Conservation (phyloP, 1,284 basidiomycete species). For the Porogramme epimiltina region DNA sequence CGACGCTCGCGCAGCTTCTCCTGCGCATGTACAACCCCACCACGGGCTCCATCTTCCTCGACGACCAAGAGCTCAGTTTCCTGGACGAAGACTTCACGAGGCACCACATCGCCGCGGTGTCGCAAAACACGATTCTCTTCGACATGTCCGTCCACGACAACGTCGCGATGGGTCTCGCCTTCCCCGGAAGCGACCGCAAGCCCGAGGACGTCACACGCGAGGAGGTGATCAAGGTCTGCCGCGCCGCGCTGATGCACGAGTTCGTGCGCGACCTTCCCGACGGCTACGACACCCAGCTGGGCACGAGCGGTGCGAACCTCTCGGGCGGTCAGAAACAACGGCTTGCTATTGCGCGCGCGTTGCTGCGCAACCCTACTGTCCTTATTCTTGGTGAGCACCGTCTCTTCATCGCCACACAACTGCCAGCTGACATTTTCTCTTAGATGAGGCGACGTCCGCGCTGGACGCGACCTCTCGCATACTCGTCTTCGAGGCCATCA, state of each 20-base stretch:
- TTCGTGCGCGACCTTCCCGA: slow-evolving; percentile 83
- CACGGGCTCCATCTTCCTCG: slow-evolving; percentile 70
- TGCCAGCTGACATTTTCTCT: slow-evolving; percentile 11
- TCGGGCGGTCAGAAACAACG: slow-evolving; percentile 95
- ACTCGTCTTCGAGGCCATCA: slow-evolving; percentile 88
- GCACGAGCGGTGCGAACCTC: slow-evolving; percentile 73
- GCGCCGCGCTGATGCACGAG: slow-evolving; percentile 87
- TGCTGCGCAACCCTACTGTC: slow-evolving; percentile 85
- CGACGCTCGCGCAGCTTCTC: slow-evolving; percentile 85
- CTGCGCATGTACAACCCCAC: slow-evolving; percentile 76
- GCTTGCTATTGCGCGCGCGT: slow-evolving; percentile 88
- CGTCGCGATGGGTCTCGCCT: slow-evolving; percentile 77
- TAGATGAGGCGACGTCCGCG: slow-evolving; percentile 98
- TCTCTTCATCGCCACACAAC: neutral
- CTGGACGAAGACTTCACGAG: slow-evolving; percentile 80
- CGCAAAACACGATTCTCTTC: slow-evolving; percentile 80
- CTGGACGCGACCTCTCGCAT: slow-evolving; percentile 88
- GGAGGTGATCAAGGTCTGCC: slow-evolving; percentile 82
- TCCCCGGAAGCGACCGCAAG: slow-evolving; percentile 42
- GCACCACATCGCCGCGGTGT: slow-evolving; percentile 76
- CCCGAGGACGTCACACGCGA: slow-evolving; percentile 57
- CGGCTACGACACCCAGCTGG: slow-evolving; percentile 87
- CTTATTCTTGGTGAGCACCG: slow-evolving; percentile 81
- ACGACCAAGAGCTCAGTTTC: slow-evolving; percentile 78
- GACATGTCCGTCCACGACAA: slow-evolving; percentile 89